Conservation (phyloP, 192 early-diverging fungal genomes). For the Backusella morwellensis region DNA sequence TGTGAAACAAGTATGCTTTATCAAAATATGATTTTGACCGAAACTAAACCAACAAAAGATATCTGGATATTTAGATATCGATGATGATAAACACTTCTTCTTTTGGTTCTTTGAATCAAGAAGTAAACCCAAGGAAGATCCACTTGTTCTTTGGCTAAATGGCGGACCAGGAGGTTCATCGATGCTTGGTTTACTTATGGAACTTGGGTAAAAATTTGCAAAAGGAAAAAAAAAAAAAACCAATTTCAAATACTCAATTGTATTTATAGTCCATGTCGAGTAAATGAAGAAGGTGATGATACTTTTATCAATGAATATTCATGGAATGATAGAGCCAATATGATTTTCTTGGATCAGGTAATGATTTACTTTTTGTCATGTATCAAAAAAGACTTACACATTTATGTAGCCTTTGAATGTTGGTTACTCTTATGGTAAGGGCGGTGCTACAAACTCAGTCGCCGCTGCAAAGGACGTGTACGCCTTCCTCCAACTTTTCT, state of each 20-base stretch:
- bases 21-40: too few species aligned
- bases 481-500: constrained; percentile 91
- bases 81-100: constrained; percentile 78
- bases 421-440: constrained; percentile 85
- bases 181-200: constrained; percentile 13
- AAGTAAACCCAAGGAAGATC: constrained; percentile 69
- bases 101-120: constrained; percentile 99
- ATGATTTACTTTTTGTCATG: not conserved
- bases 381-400: not conserved
- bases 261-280: constrained; percentile 67
- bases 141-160: constrained; percentile 76
- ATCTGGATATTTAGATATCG: constrained; percentile 73
- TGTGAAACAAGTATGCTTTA: constrained; percentile 6
- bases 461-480: constrained; percentile 85
- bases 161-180: constrained; percentile 79
- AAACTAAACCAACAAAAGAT: constrained; percentile 39
- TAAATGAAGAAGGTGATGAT: constrained; percentile 68
- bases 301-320: constrained; percentile 68
- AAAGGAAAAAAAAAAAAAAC: too few species aligned
- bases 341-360: constrained; percentile 81
- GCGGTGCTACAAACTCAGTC: constrained; percentile 61
- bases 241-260: not conserved
- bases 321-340: constrained; percentile 89
- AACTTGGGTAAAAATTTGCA: not conserved
- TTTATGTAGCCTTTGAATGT: constrained; percentile 71